phyloP scores from a whole-genome alignment of 2,329 filamentous ascomycete genomes.

The Aurifilum marmelostoma region DNA sequence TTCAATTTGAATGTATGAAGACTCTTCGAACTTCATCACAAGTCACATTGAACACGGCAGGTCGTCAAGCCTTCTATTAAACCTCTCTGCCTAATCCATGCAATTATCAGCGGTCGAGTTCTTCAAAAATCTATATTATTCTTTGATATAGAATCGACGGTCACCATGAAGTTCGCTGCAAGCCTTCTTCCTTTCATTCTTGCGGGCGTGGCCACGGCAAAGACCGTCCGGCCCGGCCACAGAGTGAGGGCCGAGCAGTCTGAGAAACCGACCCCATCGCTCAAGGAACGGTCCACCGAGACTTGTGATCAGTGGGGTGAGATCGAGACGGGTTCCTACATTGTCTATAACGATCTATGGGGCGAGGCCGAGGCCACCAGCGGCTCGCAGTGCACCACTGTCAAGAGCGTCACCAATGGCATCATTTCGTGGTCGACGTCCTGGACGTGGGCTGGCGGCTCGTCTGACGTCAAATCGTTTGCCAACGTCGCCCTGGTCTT shows the following conservation, averaged over 20 bases:
- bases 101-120: no score
- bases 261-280: constrained; percentile 7
- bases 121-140: background rate
- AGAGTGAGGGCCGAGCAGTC: background rate
- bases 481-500: constrained; percentile 46
- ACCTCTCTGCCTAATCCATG: no score
- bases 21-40: background rate
- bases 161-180: constrained; percentile 8
- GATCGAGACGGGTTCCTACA: constrained; percentile 39
- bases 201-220: background rate
- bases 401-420: constrained; percentile 41
- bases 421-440: constrained; percentile 46
- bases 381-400: constrained; percentile 47
- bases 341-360: constrained; percentile 58
- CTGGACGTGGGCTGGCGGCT: constrained; percentile 48
- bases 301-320: constrained; percentile 20
- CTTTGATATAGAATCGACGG: background rate
- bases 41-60: no score
- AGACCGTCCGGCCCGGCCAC: background rate
- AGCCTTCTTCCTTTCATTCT: background rate
- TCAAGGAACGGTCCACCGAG: constrained; percentile 17
- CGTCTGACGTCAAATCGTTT: constrained; percentile 48
- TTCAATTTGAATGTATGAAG: no score
- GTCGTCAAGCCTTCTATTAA: background rate
- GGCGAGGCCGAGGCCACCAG: constrained; percentile 42